Percentiles rank a stretch among this genome's conserved stretches.
Evolutionary conservation across 495 filamentous ascomycete species (phyloP).

Genomic region (Pseudevernia furfuracea): DNA sequence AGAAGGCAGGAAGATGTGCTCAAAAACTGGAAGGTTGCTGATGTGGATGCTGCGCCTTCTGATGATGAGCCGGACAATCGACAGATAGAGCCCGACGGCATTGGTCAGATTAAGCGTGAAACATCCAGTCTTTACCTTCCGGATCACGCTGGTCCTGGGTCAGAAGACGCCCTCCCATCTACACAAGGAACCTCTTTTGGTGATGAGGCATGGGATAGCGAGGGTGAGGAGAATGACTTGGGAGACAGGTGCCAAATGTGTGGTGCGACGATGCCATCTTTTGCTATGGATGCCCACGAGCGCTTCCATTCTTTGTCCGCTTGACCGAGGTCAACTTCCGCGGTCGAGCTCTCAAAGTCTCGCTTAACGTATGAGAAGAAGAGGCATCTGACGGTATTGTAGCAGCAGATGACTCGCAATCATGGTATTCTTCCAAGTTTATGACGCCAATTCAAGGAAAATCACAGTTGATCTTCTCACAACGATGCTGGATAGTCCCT

Average conservation of each 20-base stretch:
- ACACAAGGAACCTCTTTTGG: conserved; percentile 26
- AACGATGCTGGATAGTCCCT: neutral
- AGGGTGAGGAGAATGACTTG: conserved; percentile 34
- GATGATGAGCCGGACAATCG: conserved; percentile 15
- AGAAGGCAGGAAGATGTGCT: conserved; percentile 55
- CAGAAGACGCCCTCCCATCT: conserved; percentile 25
- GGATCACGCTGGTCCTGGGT: conserved; percentile 17
- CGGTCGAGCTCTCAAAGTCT: neutral
- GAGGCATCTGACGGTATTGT: neutral
- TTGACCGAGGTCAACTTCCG: neutral
- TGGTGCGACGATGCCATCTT: conserved; percentile 57
- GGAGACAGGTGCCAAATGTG: conserved; percentile 50
- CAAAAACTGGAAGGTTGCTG: conserved; percentile 54
- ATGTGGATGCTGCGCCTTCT: conserved; percentile 33
- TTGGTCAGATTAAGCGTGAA: neutral
- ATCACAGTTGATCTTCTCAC: neutral
- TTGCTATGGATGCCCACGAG: conserved; percentile 65
- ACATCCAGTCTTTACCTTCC: neutral
- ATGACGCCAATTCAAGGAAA: neutral
- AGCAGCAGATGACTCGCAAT: neutral
- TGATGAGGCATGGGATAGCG: conserved; percentile 40
- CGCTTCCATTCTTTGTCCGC: conserved; percentile 48
- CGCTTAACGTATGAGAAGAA: neutral
- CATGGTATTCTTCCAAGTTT: neutral
- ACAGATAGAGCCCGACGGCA: conserved; percentile 11